Conservation (phyloP, 2,329 filamentous ascomycete species). For the Tolypocladium endophyticum region DNA sequence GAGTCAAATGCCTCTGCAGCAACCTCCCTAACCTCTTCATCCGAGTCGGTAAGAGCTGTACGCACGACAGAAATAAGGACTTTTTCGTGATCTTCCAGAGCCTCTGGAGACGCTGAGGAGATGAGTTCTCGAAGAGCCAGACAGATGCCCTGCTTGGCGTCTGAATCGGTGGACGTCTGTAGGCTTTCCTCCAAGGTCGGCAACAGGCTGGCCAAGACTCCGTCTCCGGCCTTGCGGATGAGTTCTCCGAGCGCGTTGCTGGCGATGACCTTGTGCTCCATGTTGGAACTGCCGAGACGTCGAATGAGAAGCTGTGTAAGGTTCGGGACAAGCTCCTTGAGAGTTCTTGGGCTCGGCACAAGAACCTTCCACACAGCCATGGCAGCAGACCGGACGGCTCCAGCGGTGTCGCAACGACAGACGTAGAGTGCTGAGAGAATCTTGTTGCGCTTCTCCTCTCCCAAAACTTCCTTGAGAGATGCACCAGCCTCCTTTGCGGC, state of each 20-base stretch:
- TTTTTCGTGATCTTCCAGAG: constrained; percentile 89
- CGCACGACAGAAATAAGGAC: constrained; percentile 90
- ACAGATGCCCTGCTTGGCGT: constrained; percentile 94
- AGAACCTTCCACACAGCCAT: constrained; percentile 95
- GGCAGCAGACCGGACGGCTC: constrained; percentile 78
- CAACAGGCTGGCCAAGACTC: constrained; percentile 75
- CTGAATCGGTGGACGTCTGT: constrained; percentile 76
- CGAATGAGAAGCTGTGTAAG: constrained; percentile 92
- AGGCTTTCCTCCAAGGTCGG: constrained; percentile 90
- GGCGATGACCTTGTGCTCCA: constrained; percentile 98
- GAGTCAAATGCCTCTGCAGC: constrained; percentile 96
- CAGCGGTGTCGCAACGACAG: constrained; percentile 92
- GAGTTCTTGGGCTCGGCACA: constrained; percentile 79
- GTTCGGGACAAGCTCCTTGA: constrained; percentile 92
- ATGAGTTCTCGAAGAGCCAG: constrained; percentile 93
- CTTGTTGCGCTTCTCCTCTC: constrained; percentile 93
- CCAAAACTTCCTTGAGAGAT: constrained; percentile 88
- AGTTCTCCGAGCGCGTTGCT: constrained; percentile 94
- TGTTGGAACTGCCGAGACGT: constrained; percentile 86
- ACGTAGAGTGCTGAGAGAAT: constrained; percentile 96
- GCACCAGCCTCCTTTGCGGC: constrained; percentile 75
- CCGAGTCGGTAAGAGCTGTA: constrained; percentile 80
- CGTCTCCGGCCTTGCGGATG: constrained; percentile 92
- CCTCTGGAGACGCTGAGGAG: constrained; percentile 74
- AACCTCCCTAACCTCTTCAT: constrained; percentile 84